phyloP scores from a whole-genome alignment of 2,329 filamentous ascomycete species.

The Ceratocystis destructans region DNA sequence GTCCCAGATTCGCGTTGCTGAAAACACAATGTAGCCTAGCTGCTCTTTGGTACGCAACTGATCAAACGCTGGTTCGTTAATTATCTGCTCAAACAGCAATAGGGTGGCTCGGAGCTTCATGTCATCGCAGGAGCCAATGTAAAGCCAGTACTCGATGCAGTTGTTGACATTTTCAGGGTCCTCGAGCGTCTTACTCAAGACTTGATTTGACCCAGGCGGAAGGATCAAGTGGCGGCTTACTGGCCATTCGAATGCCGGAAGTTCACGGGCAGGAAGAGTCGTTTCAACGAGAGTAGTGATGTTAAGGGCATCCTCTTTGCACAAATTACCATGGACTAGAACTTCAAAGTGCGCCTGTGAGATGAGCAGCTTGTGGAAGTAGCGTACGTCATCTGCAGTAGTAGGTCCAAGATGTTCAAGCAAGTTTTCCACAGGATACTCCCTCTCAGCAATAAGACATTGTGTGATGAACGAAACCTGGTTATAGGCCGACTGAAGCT shows the following conservation, averaged over 20 bases:
- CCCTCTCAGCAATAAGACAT: constrained; percentile 64
- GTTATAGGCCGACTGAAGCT: constrained; percentile 75
- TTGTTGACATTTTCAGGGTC: constrained; percentile 85
- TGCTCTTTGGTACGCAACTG: constrained; percentile 94
- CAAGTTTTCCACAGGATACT: constrained; percentile 68
- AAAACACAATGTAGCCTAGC: constrained; percentile 91
- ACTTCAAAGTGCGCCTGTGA: constrained; percentile 78
- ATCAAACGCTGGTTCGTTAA: constrained; percentile 87
- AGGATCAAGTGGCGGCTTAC: constrained; percentile 64
- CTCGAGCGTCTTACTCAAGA: constrained; percentile 67
- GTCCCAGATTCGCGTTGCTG: constrained; percentile 54
- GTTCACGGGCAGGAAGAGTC: constrained; percentile 55
- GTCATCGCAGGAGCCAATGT: constrained; percentile 55
- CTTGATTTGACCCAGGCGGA: constrained; percentile 65
- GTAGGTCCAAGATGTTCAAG: constrained; percentile 62
- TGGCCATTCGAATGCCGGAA: constrained; percentile 69
- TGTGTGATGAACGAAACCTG: constrained; percentile 73
- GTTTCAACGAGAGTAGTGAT: constrained; percentile 72
- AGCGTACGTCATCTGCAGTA: constrained; percentile 57
- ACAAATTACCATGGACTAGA: constrained; percentile 80
- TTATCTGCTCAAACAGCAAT: constrained; percentile 74
- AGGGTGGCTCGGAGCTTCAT: constrained; percentile 59
- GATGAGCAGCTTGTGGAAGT: constrained; percentile 68
- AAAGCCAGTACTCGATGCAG: constrained; percentile 66
- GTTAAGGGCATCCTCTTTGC: constrained; percentile 82